Evolutionary conservation across 2,329 filamentous ascomycete genomes (phyloP), one percentile per base, ranked within the genome.

Genomic region (Cladosporium oxysporum): DNA sequence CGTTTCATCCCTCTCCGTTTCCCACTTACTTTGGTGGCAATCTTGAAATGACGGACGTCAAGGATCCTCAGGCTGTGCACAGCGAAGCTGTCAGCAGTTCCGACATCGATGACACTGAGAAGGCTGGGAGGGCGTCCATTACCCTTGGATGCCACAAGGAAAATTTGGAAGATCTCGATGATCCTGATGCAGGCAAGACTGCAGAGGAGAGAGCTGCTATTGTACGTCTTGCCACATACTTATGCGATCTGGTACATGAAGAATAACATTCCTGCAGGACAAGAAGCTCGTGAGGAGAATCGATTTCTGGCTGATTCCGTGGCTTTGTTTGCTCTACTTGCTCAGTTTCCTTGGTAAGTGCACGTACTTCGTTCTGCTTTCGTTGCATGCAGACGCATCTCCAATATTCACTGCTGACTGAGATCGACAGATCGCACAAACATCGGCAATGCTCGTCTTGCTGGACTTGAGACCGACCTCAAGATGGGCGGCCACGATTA

Each of bases 321-420:
- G 87, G 83, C 85, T 92, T 14, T 89, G 87, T 66, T 81, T 92
- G 58, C 83, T 93, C 37, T 93, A 93, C 72, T 83, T 93, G 1
- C 83, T 92, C 62, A 90, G 88, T 67, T 93, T 92, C 76, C 83
- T 93, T 28, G 52, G 88, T 90, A 73, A 83, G 73, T 59, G 21
- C 12, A 1, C 12, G 10, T 21, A 3, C 41, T 21, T 47, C n/a
- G n/a, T n/a, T 47, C 41, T 47, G 41, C 41, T 5, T 47, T 12
- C 4, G 21, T 44, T 8, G 18, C 2, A 47, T 10, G 8, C 12
- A n/a, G 41, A 12, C 41, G n/a, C 41, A 47, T 47, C 41, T 21
- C 41, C 10, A 33, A 5, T 12, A n/a, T 33, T n/a, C 28, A 63
- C 65, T 69, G 64, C 66, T 65, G 66, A 69, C 47, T 37, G 11